These are phyloP conservation scores for Yamadazyma sp. DNA, from an alignment of 805 yeast genomes.

Conservation along the genomic window DNA sequence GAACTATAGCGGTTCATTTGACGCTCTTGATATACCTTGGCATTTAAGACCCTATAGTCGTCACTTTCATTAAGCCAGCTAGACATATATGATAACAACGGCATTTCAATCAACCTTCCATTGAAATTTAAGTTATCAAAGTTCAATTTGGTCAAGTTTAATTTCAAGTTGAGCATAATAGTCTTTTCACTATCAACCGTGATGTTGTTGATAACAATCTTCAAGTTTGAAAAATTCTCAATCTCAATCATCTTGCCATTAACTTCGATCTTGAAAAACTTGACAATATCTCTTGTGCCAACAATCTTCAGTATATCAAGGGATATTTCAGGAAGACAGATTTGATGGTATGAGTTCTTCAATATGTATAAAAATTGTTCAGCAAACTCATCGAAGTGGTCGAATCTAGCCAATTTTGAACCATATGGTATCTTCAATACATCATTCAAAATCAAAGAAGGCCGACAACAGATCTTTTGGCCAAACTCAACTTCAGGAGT, in stretches of 20 bases:
- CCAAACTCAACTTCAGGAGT: slow-evolving; percentile 18
- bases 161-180: slow-evolving; percentile 13
- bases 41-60: slow-evolving; percentile 16
- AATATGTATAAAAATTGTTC: slow-evolving; percentile 15
- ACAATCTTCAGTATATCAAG: slow-evolving; percentile 20
- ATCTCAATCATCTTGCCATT: slow-evolving; percentile 22
- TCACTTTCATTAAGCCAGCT: slow-evolving; percentile 18
- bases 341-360: slow-evolving; percentile 17
- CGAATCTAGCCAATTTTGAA: slow-evolving; percentile 19
- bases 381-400: slow-evolving; percentile 19
- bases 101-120: slow-evolving; percentile 14
- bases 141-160: slow-evolving; percentile 14
- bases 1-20: slow-evolving; percentile 3
- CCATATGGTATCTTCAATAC: slow-evolving; percentile 20
- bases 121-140: slow-evolving; percentile 13
- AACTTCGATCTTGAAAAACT: slow-evolving; percentile 22
- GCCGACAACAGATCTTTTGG: slow-evolving; percentile 12
- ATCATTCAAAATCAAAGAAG: slow-evolving; percentile 14
- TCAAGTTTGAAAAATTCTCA: slow-evolving; percentile 15
- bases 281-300: slow-evolving; percentile 18
- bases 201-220: slow-evolving; percentile 13
- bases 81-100: slow-evolving; percentile 16
- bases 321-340: slow-evolving; percentile 23
- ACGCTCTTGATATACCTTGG: slow-evolving; percentile 13
- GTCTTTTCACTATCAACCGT: slow-evolving; percentile 14